These are phyloP conservation scores for Lentinula aciculospora DNA, from an alignment of 768 basidiomycete species.

Conservation along the genomic window DNA sequence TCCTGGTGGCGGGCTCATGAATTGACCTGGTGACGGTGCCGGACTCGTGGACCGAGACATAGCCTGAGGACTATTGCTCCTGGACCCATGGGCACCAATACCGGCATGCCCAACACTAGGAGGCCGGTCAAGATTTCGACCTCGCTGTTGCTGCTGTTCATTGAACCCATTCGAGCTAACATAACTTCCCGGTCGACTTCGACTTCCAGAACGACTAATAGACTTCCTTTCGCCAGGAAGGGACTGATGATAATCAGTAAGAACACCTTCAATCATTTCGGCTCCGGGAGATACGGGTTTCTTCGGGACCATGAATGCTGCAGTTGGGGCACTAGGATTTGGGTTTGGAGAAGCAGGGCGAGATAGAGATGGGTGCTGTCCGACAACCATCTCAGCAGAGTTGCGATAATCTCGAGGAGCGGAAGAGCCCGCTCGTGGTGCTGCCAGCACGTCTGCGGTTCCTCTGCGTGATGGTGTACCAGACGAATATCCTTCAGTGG, in stretches of 20 bases:
- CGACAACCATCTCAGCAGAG: slow-evolving; percentile 77
- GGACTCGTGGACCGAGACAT: slow-evolving; percentile 23
- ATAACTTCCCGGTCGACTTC: slow-evolving; percentile 37
- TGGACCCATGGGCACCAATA: slow-evolving; percentile 68
- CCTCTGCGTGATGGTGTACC: slow-evolving; percentile 3
- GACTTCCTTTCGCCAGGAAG: slow-evolving; percentile 81
- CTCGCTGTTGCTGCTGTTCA: slow-evolving; percentile 25
- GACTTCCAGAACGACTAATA: slow-evolving; percentile 43
- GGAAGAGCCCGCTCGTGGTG: slow-evolving; percentile 20
- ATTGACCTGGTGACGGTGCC: slow-evolving; percentile 13
- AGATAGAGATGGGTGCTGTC: slow-evolving; percentile 59
- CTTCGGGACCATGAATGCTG: slow-evolving; percentile 72
- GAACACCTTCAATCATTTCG: slow-evolving; percentile 61
- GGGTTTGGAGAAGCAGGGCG: slow-evolving; percentile 68
- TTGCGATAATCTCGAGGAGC: slow-evolving; percentile 60
- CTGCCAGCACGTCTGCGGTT: slow-evolving; percentile 10
- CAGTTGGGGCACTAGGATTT: slow-evolving; percentile 41
- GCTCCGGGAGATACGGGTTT: slow-evolving; percentile 33
- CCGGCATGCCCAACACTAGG: slow-evolving; percentile 65
- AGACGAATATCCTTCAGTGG: neutral
- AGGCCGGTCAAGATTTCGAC: slow-evolving; percentile 43
- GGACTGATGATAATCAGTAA: slow-evolving; percentile 74
- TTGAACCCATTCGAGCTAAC: slow-evolving; percentile 21
- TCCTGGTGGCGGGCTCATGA: slow-evolving; percentile 10
- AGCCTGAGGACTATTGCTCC: slow-evolving; percentile 61